Conservation (phyloP, 169 alveolate species). For the Cryptosporidium ryanae region DNA sequence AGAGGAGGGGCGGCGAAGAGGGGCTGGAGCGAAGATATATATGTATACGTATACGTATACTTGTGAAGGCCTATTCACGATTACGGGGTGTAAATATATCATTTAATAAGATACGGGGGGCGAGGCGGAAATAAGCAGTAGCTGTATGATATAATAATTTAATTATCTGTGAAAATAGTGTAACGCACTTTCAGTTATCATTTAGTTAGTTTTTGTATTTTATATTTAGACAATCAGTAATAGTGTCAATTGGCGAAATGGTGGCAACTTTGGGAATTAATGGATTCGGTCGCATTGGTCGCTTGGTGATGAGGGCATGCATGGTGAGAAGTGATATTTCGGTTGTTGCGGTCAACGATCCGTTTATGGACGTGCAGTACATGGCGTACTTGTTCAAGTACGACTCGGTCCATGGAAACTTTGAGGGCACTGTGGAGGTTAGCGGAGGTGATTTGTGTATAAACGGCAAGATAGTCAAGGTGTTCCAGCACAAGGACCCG, state of each 20-base stretch:
- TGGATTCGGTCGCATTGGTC: conserved; percentile 99
- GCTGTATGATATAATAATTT: too few species aligned
- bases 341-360: conserved; percentile 97
- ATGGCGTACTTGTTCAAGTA: conserved; percentile 94
- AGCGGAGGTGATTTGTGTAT: conserved; percentile 86
- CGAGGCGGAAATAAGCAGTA: too few species aligned
- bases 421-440: conserved; percentile 84
- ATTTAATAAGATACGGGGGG: too few species aligned
- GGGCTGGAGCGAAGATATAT: too few species aligned
- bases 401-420: conserved; percentile 96
- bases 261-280: conserved; percentile 95
- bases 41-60: too few species aligned
- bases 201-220: too few species aligned
- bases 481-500: conserved; percentile 94
- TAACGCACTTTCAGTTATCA: too few species aligned
- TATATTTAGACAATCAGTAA: too few species aligned
- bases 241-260: conserved; percentile 75
- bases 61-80: too few species aligned
- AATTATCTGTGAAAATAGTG: too few species aligned
- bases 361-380: conserved; percentile 96
- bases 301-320: conserved; percentile 97
- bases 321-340: conserved; percentile 83
- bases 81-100: too few species aligned
- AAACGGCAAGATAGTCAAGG: conserved; percentile 86
- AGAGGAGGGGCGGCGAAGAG: too few species aligned